phyloP scores from a whole-genome alignment of 257 asterid genomes.

The Solanum chmielewskii region DNA sequence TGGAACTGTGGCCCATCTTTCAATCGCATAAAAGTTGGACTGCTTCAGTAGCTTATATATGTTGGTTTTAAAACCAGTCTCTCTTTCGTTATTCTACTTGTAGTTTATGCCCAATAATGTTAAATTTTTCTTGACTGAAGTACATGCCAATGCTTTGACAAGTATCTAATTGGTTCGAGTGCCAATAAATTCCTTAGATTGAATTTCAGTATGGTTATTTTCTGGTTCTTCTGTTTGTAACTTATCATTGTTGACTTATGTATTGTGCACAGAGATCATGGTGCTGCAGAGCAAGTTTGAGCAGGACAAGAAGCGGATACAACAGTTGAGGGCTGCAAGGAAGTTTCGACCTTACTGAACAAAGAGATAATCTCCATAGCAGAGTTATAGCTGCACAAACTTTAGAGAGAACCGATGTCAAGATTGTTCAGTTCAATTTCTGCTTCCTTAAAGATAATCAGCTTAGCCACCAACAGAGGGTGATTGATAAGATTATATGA shows the following conservation, averaged over 20 bases:
- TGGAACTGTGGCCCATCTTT: background rate
- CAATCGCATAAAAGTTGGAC: background rate
- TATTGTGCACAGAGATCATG: slow-evolving; percentile 54
- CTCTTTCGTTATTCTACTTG: background rate
- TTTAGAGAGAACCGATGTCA: background rate
- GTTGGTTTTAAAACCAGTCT: background rate
- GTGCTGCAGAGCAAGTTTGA: slow-evolving; percentile 85
- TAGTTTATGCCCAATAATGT: background rate
- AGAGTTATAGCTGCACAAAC: background rate
- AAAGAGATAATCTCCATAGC: background rate
- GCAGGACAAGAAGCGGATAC: slow-evolving; percentile 89
- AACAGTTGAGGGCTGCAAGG: slow-evolving; percentile 77
- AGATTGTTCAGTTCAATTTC: background rate
- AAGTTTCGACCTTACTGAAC: slow-evolving; percentile 70
- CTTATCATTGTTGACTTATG: background rate
- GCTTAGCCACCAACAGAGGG: background rate
- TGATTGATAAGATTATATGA: background rate
- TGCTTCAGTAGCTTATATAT: background rate
- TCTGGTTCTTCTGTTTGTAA: background rate
- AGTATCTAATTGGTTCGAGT: background rate
- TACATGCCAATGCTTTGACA: background rate
- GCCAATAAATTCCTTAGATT: background rate
- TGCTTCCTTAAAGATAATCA: background rate
- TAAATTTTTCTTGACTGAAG: background rate
- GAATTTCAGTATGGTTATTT: background rate